Conservation (phyloP, 2,329 filamentous ascomycete genomes). For the Fusarium citri region DNA sequence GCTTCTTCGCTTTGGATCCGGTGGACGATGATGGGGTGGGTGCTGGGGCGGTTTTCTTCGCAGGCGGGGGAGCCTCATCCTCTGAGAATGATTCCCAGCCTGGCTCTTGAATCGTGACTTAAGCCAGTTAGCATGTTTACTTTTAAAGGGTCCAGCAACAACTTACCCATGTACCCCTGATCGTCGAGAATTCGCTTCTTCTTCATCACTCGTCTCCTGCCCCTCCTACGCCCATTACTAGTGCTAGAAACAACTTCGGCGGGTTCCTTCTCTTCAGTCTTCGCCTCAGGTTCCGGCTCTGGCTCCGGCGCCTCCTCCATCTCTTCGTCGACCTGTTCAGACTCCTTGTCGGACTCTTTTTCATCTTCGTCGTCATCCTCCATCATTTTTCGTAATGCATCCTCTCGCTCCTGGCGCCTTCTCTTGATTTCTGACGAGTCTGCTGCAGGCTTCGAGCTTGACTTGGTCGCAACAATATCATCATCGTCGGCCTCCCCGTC, state of each 20-base stretch:
- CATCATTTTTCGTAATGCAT: conserved; percentile 57
- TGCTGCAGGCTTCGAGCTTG: conserved; percentile 33
- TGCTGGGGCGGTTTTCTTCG: conserved; percentile 65
- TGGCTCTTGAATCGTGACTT: conserved; percentile 86
- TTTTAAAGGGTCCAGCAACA: neutral
- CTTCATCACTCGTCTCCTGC: conserved; percentile 83
- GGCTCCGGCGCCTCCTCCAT: conserved; percentile 56
- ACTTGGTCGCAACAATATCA: conserved; percentile 48
- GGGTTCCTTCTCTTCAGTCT: conserved; percentile 57
- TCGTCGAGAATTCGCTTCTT: conserved; percentile 90
- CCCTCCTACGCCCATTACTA: conserved; percentile 74
- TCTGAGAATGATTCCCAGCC: conserved; percentile 96
- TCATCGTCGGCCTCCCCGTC: conserved; percentile 56
- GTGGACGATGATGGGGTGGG: conserved; percentile 58
- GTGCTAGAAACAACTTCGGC: conserved; percentile 65
- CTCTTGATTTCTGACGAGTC: conserved; percentile 45
- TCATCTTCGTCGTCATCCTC: conserved; percentile 71
- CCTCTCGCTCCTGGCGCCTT: conserved; percentile 53
- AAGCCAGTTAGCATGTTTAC: conserved; percentile 19
- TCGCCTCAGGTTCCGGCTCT: conserved; percentile 52
- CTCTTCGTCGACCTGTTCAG: conserved; percentile 54
- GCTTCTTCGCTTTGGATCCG: conserved; percentile 66
- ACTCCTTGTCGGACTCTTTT: conserved; percentile 57
- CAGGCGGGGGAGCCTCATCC: conserved; percentile 72
- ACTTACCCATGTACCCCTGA: conserved; percentile 86